A percentile compares a stretch with the other conserved stretches of the same genome.
These are phyloP conservation scores for Xylariaceae sp. DNA, from an alignment of 2,329 filamentous ascomycete genomes.

Conservation along the genomic window DNA sequence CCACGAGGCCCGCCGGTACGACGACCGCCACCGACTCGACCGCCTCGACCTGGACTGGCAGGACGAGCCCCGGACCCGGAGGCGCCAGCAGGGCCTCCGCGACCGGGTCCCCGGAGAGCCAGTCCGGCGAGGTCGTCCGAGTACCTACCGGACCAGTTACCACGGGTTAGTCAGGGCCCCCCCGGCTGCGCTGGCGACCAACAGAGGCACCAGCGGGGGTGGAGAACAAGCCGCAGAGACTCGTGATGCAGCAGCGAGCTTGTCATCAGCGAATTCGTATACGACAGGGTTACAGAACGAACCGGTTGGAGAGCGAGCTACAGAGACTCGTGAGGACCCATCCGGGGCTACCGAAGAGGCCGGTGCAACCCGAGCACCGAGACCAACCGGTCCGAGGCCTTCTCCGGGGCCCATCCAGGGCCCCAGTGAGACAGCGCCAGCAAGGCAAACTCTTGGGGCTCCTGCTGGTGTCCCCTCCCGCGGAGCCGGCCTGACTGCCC, in stretches of 20 bases:
- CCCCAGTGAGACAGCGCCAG: too few relatives aligned
- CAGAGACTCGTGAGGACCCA: neutral
- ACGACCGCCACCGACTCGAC: conserved; percentile 8
- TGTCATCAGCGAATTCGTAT: neutral
- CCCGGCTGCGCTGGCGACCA: neutral
- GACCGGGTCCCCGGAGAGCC: too few relatives aligned
- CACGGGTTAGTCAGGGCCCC: neutral
- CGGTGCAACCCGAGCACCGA: neutral
- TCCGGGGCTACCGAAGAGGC: neutral
- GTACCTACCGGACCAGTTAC: neutral
- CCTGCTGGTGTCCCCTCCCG: neutral
- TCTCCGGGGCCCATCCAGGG: too few relatives aligned
- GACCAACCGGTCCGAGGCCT: neutral
- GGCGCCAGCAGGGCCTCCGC: too few relatives aligned
- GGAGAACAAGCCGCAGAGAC: neutral
- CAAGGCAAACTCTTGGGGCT: neutral
- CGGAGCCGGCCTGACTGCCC: neutral
- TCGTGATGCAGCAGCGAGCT: neutral
- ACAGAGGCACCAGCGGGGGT: neutral
- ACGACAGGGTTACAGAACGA: neutral
- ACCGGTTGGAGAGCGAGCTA: neutral
- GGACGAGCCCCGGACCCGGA: neutral
- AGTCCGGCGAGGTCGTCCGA: neutral
- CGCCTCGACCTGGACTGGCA: conserved; percentile 8
- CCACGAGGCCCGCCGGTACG: conserved; percentile 5